These are phyloP conservation scores for Arabidopsis arenosa DNA, from an alignment of 345 rosid species.

Conservation along the genomic window DNA sequence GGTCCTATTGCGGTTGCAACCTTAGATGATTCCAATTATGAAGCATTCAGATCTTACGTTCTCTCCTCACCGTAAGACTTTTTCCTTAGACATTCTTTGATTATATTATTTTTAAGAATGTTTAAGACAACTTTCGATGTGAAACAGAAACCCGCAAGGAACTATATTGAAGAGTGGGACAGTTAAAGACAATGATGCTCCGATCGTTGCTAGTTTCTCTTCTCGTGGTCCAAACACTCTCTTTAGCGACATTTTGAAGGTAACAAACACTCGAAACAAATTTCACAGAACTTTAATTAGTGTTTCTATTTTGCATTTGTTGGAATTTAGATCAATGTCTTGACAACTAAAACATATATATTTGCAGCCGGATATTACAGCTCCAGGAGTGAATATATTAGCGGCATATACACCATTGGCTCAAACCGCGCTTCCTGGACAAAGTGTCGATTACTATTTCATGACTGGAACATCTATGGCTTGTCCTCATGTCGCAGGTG, in stretches of 20 bases:
- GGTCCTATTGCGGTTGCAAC: conserved; percentile 41
- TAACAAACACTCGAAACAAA: not conserved
- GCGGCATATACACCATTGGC: conserved; percentile 45
- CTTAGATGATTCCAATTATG: conserved; percentile 31
- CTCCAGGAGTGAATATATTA: conserved; percentile 52
- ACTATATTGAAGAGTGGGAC: conserved; percentile 46
- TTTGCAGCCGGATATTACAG: conserved; percentile 52
- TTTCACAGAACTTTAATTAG: not conserved
- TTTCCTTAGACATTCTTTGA: conserved; percentile 37
- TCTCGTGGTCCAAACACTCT: conserved; percentile 55
- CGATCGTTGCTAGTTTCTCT: conserved; percentile 51
- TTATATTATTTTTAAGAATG: conserved; percentile 10
- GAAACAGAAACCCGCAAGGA: conserved; percentile 44
- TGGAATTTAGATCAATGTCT: not conserved
- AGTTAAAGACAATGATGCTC: conserved; percentile 47
- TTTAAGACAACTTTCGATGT: not conserved
- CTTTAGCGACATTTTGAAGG: conserved; percentile 57
- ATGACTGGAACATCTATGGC: conserved; percentile 74
- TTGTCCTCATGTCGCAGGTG: conserved; percentile 71
- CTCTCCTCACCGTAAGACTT: conserved; percentile 42
- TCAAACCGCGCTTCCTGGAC: conserved; percentile 33
- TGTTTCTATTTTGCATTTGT: not conserved
- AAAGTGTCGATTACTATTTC: conserved; percentile 41
- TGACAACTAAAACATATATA: not conserved
- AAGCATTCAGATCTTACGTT: conserved; percentile 40